A percentile compares a stretch with the other conserved stretches of the same genome.
Evolutionary conservation across 179 eudicot genomes (phyloP).

Genomic region (Corrigiola litoralis): DNA sequence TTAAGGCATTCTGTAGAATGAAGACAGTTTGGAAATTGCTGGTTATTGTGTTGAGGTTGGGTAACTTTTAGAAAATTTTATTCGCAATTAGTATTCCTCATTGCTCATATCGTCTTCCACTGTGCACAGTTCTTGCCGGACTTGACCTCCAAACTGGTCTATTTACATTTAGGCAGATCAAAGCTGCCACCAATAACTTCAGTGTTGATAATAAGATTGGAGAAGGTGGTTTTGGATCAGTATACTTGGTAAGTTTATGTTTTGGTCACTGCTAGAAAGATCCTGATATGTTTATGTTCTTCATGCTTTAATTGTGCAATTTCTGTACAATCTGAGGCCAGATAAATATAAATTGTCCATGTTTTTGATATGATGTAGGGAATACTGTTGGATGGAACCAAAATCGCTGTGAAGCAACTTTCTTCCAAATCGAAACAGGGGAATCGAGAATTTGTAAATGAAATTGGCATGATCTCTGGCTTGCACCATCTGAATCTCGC

Average conservation of each 20-base stretch:
- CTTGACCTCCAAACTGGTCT: constrained; percentile 49
- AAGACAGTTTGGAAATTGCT: too few relatives aligned
- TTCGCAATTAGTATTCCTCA: neutral
- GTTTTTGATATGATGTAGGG: constrained; percentile 35
- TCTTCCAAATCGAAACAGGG: constrained; percentile 43
- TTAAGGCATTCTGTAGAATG: too few relatives aligned
- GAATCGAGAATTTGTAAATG: constrained; percentile 52
- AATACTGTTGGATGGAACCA: constrained; percentile 36
- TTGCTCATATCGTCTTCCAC: neutral
- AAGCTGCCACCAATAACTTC: constrained; percentile 69
- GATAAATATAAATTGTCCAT: neutral
- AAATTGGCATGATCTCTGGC: constrained; percentile 51
- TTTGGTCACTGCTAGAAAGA: neutral
- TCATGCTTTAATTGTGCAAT: neutral
- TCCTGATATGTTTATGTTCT: neutral
- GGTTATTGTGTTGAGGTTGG: neutral
- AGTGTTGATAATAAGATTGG: constrained; percentile 56
- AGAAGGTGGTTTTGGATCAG: constrained; percentile 81
- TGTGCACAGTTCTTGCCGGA: constrained; percentile 36
- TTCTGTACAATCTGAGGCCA: neutral
- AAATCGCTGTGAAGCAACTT: constrained; percentile 51
- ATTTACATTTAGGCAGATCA: constrained; percentile 56
- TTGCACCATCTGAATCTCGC: constrained; percentile 48
- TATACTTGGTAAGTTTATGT: constrained; percentile 52
- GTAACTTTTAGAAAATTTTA: neutral